These are phyloP conservation scores for Lasiodiplodia gonubiensis DNA, from an alignment of 2,329 filamentous ascomycete species.

Conservation along the genomic window DNA sequence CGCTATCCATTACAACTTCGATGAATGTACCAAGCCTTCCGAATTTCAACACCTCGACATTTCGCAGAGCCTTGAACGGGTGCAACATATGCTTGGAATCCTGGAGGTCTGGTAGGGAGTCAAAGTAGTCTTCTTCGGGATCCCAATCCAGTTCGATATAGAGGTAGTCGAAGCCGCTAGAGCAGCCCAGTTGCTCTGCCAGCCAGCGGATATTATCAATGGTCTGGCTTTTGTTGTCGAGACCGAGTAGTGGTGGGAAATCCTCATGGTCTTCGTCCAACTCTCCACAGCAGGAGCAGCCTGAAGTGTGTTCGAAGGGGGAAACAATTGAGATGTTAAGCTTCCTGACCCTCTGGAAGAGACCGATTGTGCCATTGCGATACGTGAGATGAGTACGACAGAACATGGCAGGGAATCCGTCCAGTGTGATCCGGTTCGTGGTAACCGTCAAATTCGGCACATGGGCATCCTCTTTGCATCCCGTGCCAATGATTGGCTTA, in stretches of 20 bases:
- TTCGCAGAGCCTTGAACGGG: neutral
- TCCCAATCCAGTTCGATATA: neutral
- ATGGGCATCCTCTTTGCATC: neutral
- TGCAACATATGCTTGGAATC: neutral
- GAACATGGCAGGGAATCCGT: neutral
- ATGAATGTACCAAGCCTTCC: neutral
- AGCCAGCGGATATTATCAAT: constrained; percentile 3
- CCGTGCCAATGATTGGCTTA: neutral
- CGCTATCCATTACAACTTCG: neutral
- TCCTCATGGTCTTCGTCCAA: too few species aligned
- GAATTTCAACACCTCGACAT: neutral
- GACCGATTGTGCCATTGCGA: neutral
- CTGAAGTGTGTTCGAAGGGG: neutral
- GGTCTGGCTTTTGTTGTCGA: neutral
- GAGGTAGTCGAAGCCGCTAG: neutral
- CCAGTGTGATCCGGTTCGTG: neutral
- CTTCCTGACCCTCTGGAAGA: neutral
- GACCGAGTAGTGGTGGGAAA: neutral
- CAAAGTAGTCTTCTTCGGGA: too few species aligned
- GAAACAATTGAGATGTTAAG: neutral
- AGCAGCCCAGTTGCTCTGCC: neutral
- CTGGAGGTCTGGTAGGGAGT: neutral
- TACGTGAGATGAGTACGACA: neutral
- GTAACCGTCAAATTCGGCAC: neutral
- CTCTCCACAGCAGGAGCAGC: neutral